Evolutionary conservation across 179 eudicot genomes (phyloP).

Genomic region (Amaranthus tricolor): DNA sequence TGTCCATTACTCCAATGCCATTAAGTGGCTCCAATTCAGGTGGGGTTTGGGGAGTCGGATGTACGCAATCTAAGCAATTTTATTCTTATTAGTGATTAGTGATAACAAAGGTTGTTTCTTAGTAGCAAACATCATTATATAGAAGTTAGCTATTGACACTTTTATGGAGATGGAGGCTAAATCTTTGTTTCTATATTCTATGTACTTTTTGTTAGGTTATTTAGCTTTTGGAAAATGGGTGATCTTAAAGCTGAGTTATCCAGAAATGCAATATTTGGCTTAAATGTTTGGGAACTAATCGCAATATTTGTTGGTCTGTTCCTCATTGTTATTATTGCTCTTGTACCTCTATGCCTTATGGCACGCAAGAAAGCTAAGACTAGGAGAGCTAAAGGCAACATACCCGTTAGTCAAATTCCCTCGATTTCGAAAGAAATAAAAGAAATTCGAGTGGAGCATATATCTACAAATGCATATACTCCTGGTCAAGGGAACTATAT

Average conservation of each 20-base stretch:
- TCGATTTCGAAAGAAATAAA: constrained; percentile 82
- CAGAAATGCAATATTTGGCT: constrained; percentile 45
- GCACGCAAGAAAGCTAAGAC: constrained; percentile 53
- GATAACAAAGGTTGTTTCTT: background rate
- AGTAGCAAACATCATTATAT: too few relatives aligned
- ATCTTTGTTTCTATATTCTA: background rate
- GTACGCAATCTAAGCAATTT: background rate
- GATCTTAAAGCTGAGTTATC: constrained; percentile 59
- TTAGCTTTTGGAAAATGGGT: constrained; percentile 47
- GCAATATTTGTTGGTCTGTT: constrained; percentile 65
- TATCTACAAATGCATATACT: constrained; percentile 44
- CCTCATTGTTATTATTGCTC: constrained; percentile 51
- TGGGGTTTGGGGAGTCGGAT: too few relatives aligned
- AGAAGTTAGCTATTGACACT: background rate
- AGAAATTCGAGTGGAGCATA: constrained; percentile 78
- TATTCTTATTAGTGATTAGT: background rate
- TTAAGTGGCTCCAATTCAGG: too few relatives aligned
- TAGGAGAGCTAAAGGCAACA: constrained; percentile 38
- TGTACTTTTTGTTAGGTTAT: constrained; percentile 15
- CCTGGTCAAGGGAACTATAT: constrained; percentile 62
- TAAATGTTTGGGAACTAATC: constrained; percentile 84
- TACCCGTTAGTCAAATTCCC: constrained; percentile 74
- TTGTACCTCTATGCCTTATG: constrained; percentile 47
- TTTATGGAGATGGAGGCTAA: constrained; percentile 6
- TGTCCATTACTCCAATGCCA: too few relatives aligned